Conservation (phyloP, 1,284 basidiomycete genomes). For the Ceratorhiza oryzae-sativae region DNA sequence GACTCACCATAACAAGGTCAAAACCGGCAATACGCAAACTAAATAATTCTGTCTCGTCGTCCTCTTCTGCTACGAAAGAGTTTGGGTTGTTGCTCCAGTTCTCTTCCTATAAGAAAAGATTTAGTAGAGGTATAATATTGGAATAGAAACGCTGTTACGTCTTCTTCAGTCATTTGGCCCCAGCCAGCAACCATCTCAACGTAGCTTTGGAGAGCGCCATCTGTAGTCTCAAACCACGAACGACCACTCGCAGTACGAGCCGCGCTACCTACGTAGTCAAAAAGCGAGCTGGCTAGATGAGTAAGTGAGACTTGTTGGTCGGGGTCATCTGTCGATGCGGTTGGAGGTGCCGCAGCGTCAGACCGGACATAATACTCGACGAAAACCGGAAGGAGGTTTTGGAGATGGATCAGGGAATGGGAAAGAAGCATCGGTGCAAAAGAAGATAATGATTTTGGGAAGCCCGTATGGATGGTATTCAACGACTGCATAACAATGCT, state of each 20-base stretch:
- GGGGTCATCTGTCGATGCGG: slow-evolving; percentile 71
- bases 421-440: slow-evolving; percentile 68
- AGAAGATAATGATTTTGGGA: slow-evolving; percentile 70
- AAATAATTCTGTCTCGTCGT: slow-evolving; percentile 86
- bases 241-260: slow-evolving; percentile 68
- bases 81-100: slow-evolving; percentile 90
- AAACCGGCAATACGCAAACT: slow-evolving; percentile 84
- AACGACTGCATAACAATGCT: slow-evolving; percentile 62
- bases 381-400: slow-evolving; percentile 70
- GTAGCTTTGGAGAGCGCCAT: slow-evolving; percentile 60
- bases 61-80: slow-evolving; percentile 92
- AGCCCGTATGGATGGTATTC: slow-evolving; percentile 75
- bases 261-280: slow-evolving; percentile 79
- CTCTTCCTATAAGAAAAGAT: slow-evolving; percentile 68
- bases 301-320: slow-evolving; percentile 74
- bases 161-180: slow-evolving; percentile 87
- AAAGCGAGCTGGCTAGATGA: slow-evolving; percentile 76
- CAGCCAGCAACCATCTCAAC: slow-evolving; percentile 71
- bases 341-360: slow-evolving; percentile 56
- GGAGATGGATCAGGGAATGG: slow-evolving; percentile 70
- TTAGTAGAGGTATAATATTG: neutral
- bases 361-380: slow-evolving; percentile 67
- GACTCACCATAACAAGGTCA: slow-evolving; percentile 78
- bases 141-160: slow-evolving; percentile 61
- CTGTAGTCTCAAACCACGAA: slow-evolving; percentile 63